Conservation (phyloP, 305 asterid species). For the Fraxinus nigra region DNA sequence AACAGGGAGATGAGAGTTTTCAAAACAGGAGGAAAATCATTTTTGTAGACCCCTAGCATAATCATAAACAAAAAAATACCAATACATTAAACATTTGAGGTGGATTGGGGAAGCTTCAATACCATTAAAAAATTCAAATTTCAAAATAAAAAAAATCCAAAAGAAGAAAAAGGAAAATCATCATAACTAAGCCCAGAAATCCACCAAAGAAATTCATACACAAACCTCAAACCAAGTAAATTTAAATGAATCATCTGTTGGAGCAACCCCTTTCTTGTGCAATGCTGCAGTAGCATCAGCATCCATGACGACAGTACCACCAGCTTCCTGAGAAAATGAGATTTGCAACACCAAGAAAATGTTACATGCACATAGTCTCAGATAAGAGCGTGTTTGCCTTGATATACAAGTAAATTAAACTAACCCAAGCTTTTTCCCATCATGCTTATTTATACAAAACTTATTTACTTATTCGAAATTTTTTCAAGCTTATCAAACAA, state of each 20-base stretch:
- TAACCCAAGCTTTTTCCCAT: not conserved
- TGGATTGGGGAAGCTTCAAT: not conserved
- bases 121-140: not conserved
- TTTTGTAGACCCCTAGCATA: not conserved
- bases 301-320: constrained; percentile 76
- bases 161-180: not conserved
- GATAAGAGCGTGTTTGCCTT: not conserved
- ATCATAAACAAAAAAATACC: not conserved
- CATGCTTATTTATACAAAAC: not conserved
- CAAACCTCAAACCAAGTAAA: constrained; percentile 85
- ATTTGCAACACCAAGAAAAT: constrained; percentile 7
- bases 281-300: constrained; percentile 87
- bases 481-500: not conserved
- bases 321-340: constrained; percentile 53
- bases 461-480: not conserved
- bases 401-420: not conserved
- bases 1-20: not conserved
- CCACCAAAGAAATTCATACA: not conserved
- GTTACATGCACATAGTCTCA: constrained; percentile 23
- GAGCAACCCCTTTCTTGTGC: constrained; percentile 69
- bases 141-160: not conserved
- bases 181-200: not conserved
- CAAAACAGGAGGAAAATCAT: not conserved
- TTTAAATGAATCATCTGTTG: constrained; percentile 79
- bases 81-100: not conserved